Evolutionary conservation across 192 early-diverging fungal species (phyloP).

Genomic region (Podila horticola): DNA sequence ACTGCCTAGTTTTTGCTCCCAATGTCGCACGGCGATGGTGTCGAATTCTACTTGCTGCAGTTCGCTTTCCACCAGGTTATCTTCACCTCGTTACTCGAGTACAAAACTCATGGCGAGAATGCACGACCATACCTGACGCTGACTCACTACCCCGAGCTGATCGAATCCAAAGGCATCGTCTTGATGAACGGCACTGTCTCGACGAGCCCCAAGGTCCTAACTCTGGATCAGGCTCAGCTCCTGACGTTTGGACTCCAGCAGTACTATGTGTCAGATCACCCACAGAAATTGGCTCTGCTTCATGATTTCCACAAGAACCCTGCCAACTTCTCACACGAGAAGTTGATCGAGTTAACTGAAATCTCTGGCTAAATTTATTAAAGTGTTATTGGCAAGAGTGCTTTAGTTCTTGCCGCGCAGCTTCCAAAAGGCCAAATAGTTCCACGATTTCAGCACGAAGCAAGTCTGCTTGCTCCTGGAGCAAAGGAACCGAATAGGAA

Average conservation of each 20-base stretch:
- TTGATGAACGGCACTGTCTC: slow-evolving; percentile 89
- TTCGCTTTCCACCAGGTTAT: slow-evolving; percentile 86
- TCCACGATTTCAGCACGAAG: slow-evolving; percentile 15
- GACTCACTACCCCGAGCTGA: slow-evolving; percentile 89
- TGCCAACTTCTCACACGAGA: slow-evolving; percentile 75
- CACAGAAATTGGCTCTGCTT: slow-evolving; percentile 70
- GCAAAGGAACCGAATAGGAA: neutral
- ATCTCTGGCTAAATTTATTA: slow-evolving; percentile 48
- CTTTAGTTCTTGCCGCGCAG: neutral
- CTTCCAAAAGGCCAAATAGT: neutral
- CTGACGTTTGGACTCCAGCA: slow-evolving; percentile 84
- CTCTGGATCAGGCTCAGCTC: slow-evolving; percentile 76
- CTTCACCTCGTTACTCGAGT: slow-evolving; percentile 90
- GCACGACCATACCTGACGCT: slow-evolving; percentile 86
- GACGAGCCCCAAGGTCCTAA: slow-evolving; percentile 62
- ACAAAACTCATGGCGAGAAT: slow-evolving; percentile 82
- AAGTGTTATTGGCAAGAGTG: too few species aligned
- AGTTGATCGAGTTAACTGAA: slow-evolving; percentile 57
- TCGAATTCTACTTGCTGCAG: slow-evolving; percentile 91
- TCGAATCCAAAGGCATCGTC: slow-evolving; percentile 83
- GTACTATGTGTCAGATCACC: slow-evolving; percentile 86
- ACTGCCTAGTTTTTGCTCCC: slow-evolving; percentile 82
- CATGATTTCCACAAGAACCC: slow-evolving; percentile 86
- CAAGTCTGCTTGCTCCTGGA: slow-evolving; percentile 17
- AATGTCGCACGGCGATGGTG: slow-evolving; percentile 78